Percentiles rank a stretch among this genome's conserved stretches.
These are phyloP conservation scores for Neurospora sp. DNA, from an alignment of 495 filamentous ascomycete genomes.

Conservation along the genomic window DNA sequence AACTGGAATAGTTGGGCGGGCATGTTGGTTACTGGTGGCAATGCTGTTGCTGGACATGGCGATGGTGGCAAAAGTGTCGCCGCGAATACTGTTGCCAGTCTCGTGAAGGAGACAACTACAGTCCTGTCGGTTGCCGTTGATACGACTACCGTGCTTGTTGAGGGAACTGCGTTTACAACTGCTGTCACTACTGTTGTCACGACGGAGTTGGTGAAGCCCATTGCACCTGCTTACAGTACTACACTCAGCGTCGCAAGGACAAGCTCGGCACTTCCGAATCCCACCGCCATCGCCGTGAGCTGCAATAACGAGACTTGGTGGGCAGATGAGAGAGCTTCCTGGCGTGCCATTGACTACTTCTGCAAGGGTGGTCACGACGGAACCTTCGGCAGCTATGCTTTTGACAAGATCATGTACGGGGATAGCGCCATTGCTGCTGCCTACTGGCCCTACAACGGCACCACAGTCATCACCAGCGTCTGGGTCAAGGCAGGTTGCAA, in stretches of 20 bases:
- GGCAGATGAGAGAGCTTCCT: background rate
- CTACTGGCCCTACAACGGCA: background rate
- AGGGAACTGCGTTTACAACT: background rate
- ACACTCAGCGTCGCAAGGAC: background rate
- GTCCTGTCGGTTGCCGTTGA: background rate
- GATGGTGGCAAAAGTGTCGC: background rate
- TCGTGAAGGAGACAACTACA: background rate
- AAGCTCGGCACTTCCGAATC: background rate
- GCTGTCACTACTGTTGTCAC: background rate
- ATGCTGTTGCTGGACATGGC: background rate
- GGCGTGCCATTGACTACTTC: background rate
- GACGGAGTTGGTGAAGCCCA: background rate
- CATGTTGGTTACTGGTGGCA: background rate
- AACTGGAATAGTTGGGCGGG: background rate
- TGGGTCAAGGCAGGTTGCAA: background rate
- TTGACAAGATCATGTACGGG: background rate
- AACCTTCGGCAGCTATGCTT: background rate
- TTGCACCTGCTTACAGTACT: background rate
- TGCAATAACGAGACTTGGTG: background rate
- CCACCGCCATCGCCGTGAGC: background rate
- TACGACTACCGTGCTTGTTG: background rate
- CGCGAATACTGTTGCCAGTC: background rate
- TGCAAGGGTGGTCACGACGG: background rate
- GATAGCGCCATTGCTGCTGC: background rate
- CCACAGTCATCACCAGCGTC: background rate